These are phyloP conservation scores for Posidonia oceanica DNA, from an alignment of 116 monocot genomes.

Conservation along the genomic window DNA sequence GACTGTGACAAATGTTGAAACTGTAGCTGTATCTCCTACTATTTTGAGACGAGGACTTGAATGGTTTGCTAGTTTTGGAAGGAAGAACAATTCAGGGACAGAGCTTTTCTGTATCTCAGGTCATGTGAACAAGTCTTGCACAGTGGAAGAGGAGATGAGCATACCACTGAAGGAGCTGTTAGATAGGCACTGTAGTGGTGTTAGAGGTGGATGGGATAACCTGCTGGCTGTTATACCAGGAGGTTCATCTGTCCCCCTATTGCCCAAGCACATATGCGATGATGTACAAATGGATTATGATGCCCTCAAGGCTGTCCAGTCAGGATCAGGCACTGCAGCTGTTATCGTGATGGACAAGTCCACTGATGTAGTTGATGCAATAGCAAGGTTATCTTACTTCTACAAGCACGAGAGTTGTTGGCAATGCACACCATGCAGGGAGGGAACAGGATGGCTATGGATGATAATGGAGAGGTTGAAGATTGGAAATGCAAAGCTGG, in stretches of 20 bases:
- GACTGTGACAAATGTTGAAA: constrained; percentile 94
- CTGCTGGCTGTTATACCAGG: too few relatives aligned
- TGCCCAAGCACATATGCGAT: constrained; percentile 80
- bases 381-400: constrained; percentile 88
- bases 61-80: constrained; percentile 86
- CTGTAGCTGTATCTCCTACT: constrained; percentile 94
- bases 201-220: too few relatives aligned
- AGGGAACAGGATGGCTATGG: constrained; percentile 58
- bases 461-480: constrained; percentile 37
- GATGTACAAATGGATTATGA: constrained; percentile 98
- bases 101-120: constrained; percentile 88
- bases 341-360: constrained; percentile 38
- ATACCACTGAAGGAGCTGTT: constrained; percentile 77
- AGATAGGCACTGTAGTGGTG: too few relatives aligned
- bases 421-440: constrained; percentile 98
- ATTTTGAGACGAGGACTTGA: constrained; percentile 60
- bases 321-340: constrained; percentile 18
- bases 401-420: constrained; percentile 99
- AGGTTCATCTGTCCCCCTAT: constrained; percentile 25
- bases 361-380: constrained; percentile 87
- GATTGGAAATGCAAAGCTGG: constrained; percentile 67
- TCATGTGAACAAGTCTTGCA: constrained; percentile 98
- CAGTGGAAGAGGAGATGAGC: constrained; percentile 99
- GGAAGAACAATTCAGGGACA: constrained; percentile 92
- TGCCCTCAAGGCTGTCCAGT: constrained; percentile 85